Evolutionary conservation across 164 flowering plant species (phyloP).

Genomic region (Chimonanthus praecox): DNA sequence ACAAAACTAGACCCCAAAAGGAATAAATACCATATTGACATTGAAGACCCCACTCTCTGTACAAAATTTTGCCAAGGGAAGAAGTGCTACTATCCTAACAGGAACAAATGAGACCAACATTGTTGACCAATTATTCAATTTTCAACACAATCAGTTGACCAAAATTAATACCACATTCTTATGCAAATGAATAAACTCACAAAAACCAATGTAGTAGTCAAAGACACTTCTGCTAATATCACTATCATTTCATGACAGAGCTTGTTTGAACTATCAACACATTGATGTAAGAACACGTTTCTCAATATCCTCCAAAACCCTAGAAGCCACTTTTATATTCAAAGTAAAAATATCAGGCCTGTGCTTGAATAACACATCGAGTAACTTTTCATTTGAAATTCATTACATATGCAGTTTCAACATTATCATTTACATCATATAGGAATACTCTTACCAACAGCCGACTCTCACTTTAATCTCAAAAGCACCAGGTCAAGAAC

Average conservation of each 20-base stretch:
- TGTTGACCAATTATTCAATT: too few relatives aligned
- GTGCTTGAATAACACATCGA: not conserved
- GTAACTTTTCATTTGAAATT: too few relatives aligned
- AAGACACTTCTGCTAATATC: not conserved
- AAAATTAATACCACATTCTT: too few relatives aligned
- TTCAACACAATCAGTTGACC: too few relatives aligned
- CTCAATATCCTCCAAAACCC: not conserved
- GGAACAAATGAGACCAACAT: too few relatives aligned
- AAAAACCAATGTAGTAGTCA: not conserved
- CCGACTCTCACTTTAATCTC: not conserved
- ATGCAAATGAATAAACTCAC: not conserved
- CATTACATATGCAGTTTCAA: not conserved
- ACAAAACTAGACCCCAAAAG: too few relatives aligned
- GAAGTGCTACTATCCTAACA: too few relatives aligned
- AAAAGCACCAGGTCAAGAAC: not conserved
- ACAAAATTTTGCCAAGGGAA: too few relatives aligned
- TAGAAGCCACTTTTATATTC: not conserved
- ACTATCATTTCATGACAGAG: not conserved
- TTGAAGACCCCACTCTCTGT: too few relatives aligned
- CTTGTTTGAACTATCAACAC: not conserved
- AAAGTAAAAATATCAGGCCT: not conserved
- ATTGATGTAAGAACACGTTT: too few relatives aligned
- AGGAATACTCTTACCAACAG: not conserved
- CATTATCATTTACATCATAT: not conserved
- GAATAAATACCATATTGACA: too few relatives aligned